Percentiles rank a stretch among this genome's conserved stretches.
Evolutionary conservation across 352 stramenopile genomes (phyloP).

Genomic region (Globisporangium cystogenes): DNA sequence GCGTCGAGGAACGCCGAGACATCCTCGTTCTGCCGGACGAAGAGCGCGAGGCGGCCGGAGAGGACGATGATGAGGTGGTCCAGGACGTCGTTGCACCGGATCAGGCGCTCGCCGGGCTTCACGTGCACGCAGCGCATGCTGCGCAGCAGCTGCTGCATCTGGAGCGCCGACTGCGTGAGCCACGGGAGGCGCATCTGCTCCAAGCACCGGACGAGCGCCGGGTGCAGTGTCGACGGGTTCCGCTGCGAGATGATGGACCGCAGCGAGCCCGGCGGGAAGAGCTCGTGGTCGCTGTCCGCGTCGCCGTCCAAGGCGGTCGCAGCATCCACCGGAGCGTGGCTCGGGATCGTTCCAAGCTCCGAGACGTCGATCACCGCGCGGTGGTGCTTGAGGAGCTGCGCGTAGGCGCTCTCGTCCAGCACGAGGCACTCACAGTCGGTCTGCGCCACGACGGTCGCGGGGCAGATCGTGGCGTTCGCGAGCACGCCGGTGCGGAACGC

Average conservation of each 20-base stretch:
- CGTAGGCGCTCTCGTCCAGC: slow-evolving; percentile 40
- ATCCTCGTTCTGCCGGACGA: slow-evolving; percentile 35
- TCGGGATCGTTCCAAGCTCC: not conserved
- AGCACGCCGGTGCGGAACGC: slow-evolving; percentile 54
- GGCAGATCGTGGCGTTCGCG: slow-evolving; percentile 26
- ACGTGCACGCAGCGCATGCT: slow-evolving; percentile 24
- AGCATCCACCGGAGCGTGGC: not conserved
- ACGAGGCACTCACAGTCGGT: slow-evolving; percentile 48
- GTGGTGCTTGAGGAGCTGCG: slow-evolving; percentile 29
- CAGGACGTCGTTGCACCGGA: slow-evolving; percentile 31
- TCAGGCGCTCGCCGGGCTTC: slow-evolving; percentile 30
- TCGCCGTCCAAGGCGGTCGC: not conserved
- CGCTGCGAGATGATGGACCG: slow-evolving; percentile 7
- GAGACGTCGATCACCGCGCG: slow-evolving; percentile 26
- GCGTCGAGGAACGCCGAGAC: slow-evolving; percentile 32
- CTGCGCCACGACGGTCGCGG: slow-evolving; percentile 46
- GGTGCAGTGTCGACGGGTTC: slow-evolving; percentile 8
- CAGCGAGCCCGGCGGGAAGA: slow-evolving; percentile 1
- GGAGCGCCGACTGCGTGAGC: slow-evolving; percentile 20
- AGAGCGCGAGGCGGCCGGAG: slow-evolving; percentile 31
- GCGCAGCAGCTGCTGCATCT: slow-evolving; percentile 33
- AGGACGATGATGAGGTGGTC: slow-evolving; percentile 47
- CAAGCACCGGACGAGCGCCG: slow-evolving; percentile 20
- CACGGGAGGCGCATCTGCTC: slow-evolving; percentile 25
- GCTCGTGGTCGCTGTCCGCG: not conserved